Conservation (phyloP, 1,139 yeast species). For the Nadsonia starkeyi-henricii region DNA sequence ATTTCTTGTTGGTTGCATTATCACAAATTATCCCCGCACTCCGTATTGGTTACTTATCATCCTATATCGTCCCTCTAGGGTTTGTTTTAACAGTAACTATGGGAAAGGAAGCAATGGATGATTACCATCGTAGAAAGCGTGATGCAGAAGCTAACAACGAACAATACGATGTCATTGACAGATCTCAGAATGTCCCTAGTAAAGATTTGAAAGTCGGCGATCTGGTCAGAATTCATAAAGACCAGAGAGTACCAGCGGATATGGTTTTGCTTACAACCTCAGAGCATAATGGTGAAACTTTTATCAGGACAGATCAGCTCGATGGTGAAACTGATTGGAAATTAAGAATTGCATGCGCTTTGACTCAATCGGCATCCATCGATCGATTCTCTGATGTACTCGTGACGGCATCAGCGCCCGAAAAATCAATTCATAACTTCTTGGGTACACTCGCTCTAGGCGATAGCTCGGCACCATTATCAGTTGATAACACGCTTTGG, state of each 20-base stretch:
- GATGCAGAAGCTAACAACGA: slow-evolving; percentile 85
- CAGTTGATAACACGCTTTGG: slow-evolving; percentile 91
- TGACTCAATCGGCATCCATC: slow-evolving; percentile 48
- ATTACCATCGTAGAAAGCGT: slow-evolving; percentile 75
- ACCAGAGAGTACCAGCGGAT: slow-evolving; percentile 86
- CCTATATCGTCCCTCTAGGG: slow-evolving; percentile 86
- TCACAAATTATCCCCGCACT: slow-evolving; percentile 88
- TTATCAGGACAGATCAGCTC: slow-evolving; percentile 90
- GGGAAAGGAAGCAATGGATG: slow-evolving; percentile 93
- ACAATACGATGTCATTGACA: slow-evolving; percentile 51
- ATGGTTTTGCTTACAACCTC: slow-evolving; percentile 72
- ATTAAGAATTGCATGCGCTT: slow-evolving; percentile 50
- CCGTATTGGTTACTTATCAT: slow-evolving; percentile 83
- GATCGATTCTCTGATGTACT: slow-evolving; percentile 36
- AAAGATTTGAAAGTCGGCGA: slow-evolving; percentile 75
- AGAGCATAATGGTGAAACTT: slow-evolving; percentile 72
- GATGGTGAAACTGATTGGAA: slow-evolving; percentile 99
- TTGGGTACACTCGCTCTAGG: slow-evolving; percentile 52
- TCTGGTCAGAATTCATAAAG: slow-evolving; percentile 66
- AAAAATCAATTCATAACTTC: slow-evolving; percentile 70
- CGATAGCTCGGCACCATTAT: slow-evolving; percentile 48
- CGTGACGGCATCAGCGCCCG: slow-evolving; percentile 62
- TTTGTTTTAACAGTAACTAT: slow-evolving; percentile 87
- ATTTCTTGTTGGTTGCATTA: slow-evolving; percentile 81
- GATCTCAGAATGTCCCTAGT: slow-evolving; percentile 33